phyloP scores from a whole-genome alignment of 108 stramenopile species.

The Fragilaria radians region DNA sequence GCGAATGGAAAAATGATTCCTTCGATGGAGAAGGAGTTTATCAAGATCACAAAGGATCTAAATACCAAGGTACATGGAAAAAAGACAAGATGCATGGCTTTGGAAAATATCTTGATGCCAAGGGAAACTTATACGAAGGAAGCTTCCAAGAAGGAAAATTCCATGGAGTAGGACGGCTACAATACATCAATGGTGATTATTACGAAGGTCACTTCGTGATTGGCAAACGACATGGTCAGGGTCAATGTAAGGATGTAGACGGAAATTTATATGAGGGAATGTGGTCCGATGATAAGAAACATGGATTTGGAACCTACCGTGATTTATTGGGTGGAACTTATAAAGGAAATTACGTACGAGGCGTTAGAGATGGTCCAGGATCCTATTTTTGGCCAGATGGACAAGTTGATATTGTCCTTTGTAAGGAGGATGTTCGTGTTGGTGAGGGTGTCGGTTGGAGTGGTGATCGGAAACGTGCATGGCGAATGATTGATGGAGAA shows the following conservation, averaged over 20 bases:
- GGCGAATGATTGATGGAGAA: constrained; percentile 31
- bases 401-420: constrained; percentile 34
- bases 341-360: constrained; percentile 28
- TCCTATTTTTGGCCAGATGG: constrained; percentile 39
- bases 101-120: constrained; percentile 2
- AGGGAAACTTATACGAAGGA: constrained; percentile 14
- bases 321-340: constrained; percentile 27
- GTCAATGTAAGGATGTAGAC: constrained; percentile 12
- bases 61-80: constrained; percentile 1
- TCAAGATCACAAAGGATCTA: neutral
- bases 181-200: constrained; percentile 23
- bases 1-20: neutral
- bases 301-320: constrained; percentile 1
- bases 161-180: constrained; percentile 16
- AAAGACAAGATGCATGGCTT: constrained; percentile 3
- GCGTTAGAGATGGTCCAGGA: constrained; percentile 39
- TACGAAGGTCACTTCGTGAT: constrained; percentile 35
- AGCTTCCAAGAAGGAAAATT: constrained; percentile 15
- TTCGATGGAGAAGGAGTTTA: constrained; percentile 3
- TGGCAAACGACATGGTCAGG: constrained; percentile 27
- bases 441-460: constrained; percentile 45
- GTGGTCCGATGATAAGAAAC: constrained; percentile 5
- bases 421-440: constrained; percentile 34
- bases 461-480: constrained; percentile 28
- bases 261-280: constrained; percentile 13